Evolutionary conservation across 2,329 filamentous ascomycete species (phyloP).

Genomic region (Botrytis fragariae): DNA sequence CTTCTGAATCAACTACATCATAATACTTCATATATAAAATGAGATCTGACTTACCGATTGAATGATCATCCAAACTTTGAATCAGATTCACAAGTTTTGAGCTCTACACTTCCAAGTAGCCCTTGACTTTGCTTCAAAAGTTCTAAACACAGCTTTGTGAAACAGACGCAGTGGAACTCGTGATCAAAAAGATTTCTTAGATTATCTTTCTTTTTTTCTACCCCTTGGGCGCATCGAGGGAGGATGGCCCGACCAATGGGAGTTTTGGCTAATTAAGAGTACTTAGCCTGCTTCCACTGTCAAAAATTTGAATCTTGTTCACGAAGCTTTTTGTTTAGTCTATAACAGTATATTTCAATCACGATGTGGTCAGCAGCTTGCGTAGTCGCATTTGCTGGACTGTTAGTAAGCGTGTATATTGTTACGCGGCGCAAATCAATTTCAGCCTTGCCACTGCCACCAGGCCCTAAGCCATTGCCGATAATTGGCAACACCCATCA

Average conservation of each 20-base stretch:
- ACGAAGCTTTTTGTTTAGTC: background rate
- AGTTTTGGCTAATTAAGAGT: background rate
- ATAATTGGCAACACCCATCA: conserved; percentile 9
- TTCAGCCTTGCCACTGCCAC: conserved; percentile 10
- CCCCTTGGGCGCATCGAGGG: background rate
- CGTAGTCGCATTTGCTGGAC: background rate
- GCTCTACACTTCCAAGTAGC: background rate
- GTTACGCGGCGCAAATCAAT: conserved; percentile 4
- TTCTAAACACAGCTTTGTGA: background rate
- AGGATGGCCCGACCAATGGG: no score
- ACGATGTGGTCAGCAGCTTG: background rate
- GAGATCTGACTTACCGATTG: no score
- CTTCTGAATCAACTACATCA: no score
- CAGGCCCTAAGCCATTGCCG: conserved; percentile 10
- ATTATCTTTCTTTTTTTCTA: background rate
- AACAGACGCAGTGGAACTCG: background rate
- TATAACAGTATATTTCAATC: background rate
- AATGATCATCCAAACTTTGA: background rate
- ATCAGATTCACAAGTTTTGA: background rate
- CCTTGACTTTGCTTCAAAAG: background rate
- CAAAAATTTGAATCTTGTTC: background rate
- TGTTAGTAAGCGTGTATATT: conserved; percentile 6
- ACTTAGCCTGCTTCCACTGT: background rate
- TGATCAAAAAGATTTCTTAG: background rate
- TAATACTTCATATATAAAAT: no score